Evolutionary conservation across 225 moss, liverwort and hornwort genomes (phyloP), one percentile per base, ranked within the genome.

Genomic region (Physcomitrellopsis africana): DNA sequence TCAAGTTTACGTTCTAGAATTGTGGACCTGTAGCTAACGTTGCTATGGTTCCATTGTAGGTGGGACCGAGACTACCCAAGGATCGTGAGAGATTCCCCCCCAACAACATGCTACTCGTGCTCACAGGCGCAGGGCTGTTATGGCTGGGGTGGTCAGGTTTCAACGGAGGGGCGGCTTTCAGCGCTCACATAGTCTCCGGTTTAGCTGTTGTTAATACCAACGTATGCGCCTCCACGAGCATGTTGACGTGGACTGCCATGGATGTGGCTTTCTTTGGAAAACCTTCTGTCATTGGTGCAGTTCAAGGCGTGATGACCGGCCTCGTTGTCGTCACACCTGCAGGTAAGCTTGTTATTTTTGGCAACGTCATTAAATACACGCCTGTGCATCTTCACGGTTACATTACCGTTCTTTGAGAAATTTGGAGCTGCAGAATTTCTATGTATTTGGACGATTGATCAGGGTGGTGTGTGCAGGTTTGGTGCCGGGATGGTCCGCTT

Each of bases 141-240:
- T 79, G 78, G 78, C 17, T 72, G 72, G 78, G 78, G 13, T 79
- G 72, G 78, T 72, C 78, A 4, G 72, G 78, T 7, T 79, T 79
- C 72, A 79, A 72, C 17, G 78, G 78, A 7, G 78, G 78, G 22
- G 70, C 70, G 9, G 65, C 71, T 27, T 64, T 64, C 43, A 56
- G 63, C 11, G 72, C 78, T 20, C 57, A 72, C 51, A 1, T 72
- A 2, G 37, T 65, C 32, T 48, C 78, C 7, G 57, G 47, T 19
- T 22, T 78, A 11, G 78, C 78, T 8, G 47, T 79, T 9, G 58
- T 79, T 14, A 73, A 79, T 54, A 79, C 79, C 17, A 66, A 79
- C 42, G 26, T 79, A 15, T 79, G 72, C 42, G 79, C 78, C 32
- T 65, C 78, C 57, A 51, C 44, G 66, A 79, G 79, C 23, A 17